Conservation (phyloP, 2,329 filamentous ascomycete genomes). For the Lasiodiplodia gonubiensis region DNA sequence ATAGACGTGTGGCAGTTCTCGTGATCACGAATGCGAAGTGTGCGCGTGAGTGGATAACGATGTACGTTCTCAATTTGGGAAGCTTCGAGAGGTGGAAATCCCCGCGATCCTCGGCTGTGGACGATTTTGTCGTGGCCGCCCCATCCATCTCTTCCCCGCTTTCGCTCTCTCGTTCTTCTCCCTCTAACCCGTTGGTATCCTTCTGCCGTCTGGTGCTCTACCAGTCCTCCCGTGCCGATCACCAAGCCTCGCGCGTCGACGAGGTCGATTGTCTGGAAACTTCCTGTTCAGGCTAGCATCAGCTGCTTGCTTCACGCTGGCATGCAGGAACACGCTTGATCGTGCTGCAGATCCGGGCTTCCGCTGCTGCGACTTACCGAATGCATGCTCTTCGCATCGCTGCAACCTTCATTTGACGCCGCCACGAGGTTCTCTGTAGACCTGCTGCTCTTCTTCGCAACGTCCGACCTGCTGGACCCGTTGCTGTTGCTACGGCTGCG, state of each 20-base stretch:
- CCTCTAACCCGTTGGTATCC: neutral
- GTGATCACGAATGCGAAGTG: neutral
- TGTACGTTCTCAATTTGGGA: neutral
- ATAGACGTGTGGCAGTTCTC: neutral
- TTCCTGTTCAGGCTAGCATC: conserved; percentile 24
- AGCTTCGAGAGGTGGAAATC: neutral
- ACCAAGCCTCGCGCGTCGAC: neutral
- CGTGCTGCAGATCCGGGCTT: neutral
- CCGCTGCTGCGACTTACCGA: conserved; percentile 1
- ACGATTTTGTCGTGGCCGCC: conserved; percentile 16
- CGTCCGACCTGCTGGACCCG: neutral
- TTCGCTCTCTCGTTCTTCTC: neutral
- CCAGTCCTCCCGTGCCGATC: neutral
- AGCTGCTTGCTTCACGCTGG: neutral
- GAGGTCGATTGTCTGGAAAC: neutral
- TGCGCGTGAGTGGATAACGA: neutral
- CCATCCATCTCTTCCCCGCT: neutral
- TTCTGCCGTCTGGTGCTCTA: neutral
- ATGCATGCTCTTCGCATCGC: conserved; percentile 8
- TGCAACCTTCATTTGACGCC: neutral
- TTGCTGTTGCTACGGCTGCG: conserved; percentile 5
- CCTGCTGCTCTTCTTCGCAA: conserved; percentile 1
- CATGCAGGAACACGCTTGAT: neutral
- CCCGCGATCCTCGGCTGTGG: conserved; percentile 16
- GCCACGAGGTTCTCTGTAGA: conserved; percentile 20